phyloP scores from a whole-genome alignment of 1,139 yeast species.

The Saccharomyces hybrid region DNA sequence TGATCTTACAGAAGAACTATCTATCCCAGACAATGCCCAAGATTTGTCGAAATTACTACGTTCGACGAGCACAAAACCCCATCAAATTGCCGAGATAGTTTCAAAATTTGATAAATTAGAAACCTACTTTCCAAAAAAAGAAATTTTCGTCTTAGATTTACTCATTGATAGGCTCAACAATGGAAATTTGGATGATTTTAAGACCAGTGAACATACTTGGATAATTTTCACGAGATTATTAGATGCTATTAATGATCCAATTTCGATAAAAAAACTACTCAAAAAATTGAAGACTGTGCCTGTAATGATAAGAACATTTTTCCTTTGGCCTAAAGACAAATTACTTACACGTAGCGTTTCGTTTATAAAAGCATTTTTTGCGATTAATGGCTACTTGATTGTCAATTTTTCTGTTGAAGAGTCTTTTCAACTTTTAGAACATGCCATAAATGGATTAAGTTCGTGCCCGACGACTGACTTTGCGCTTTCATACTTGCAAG shows the following conservation, averaged over 20 bases:
- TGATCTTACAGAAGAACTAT: slow-evolving; percentile 3
- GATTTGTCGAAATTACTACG: slow-evolving; percentile 58
- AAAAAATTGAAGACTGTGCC: slow-evolving; percentile 36
- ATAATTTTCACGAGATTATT: slow-evolving; percentile 39
- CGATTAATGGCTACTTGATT: not conserved
- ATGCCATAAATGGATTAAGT: not conserved
- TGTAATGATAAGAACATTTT: slow-evolving; percentile 13
- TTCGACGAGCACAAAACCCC: slow-evolving; percentile 39
- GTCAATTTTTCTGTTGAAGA: slow-evolving; percentile 18
- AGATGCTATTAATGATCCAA: slow-evolving; percentile 26
- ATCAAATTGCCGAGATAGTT: slow-evolving; percentile 39
- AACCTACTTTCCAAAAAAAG: slow-evolving; percentile 54
- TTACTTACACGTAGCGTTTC: not conserved
- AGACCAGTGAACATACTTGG: slow-evolving; percentile 43
- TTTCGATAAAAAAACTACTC: slow-evolving; percentile 31
- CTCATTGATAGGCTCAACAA: slow-evolving; percentile 60
- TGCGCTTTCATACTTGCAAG: not conserved
- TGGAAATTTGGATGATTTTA: slow-evolving; percentile 37
- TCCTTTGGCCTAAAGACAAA: slow-evolving; percentile 2
- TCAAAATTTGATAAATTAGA: slow-evolving; percentile 38
- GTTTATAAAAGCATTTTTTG: not conserved
- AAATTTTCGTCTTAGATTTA: slow-evolving; percentile 56
- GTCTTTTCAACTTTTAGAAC: slow-evolving; percentile 16
- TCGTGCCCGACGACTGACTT: not conserved
- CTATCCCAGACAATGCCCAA: slow-evolving; percentile 41